Evolutionary conservation across 169 alveolate species (phyloP), one percentile per base, ranked within the genome.

Genomic region (Babesia caballi): DNA sequence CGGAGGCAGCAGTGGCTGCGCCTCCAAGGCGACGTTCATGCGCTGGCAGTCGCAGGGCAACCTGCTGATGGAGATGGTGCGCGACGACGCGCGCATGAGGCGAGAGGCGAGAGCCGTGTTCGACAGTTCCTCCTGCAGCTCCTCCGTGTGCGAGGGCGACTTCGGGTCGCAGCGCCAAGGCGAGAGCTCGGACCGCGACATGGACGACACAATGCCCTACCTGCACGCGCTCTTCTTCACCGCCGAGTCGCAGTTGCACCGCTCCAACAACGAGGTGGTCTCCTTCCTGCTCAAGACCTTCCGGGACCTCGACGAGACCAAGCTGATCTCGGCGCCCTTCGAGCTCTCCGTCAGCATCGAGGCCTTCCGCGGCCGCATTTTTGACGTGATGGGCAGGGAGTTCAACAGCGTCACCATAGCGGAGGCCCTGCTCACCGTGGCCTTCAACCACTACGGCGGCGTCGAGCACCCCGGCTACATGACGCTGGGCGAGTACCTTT

Each of bases 391-490:
- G 53, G 65, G 71, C 28, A 56, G 33, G 68, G 61, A 57, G 17
- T 19, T 12, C 44, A 63, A 52, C 46, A 41, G 71, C 17, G 14
- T 47, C 2, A 56, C 36, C 25, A 30, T 70, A 6, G 46, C 61
- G 58, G 76, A 51, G 51, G 84, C 75, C 9, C 46, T 81, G 28
- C 70, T 81, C n/a, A 81, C 77, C 8, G 88, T 81, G 9, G 75
- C 78, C 11, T 81, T 81, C 47, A 70, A 70, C 61, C 84, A 81
- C 52, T 81, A 61, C 65, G 88, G 73, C 12, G 82, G 84, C 30
- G 32, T 44, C 47, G 30, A 51, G 12, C 47, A 50, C 32, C 50
- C 53, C 21, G 82, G 82, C 14, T 71, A 61, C 58, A 81, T 81
- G 88, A 81, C 84, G 27, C 42, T 49, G 38, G 70, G 36, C 27